Base-by-base conservation (phyloP, 2,329 filamentous ascomycete species). In the Fusarium lateritium region DNA sequence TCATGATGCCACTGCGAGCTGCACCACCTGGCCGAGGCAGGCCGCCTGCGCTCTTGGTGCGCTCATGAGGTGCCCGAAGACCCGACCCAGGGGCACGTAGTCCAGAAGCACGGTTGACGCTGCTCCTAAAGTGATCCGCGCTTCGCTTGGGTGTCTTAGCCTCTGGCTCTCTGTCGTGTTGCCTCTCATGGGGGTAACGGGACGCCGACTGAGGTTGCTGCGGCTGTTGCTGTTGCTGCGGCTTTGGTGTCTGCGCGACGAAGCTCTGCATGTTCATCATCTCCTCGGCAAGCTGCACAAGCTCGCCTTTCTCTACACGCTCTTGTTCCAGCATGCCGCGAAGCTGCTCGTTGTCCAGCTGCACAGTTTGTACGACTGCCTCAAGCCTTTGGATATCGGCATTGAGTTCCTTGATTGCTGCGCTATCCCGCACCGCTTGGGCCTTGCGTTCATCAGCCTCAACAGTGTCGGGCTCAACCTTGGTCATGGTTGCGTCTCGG, bases 211-310 rank as follows among this genome's bases (percentile, higher is more conserved):
- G 74, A 43, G 60, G 55, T 57, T 61, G 72, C 19, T 67, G 58
- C 42, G 49, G 55, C 47, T 75, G 73, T 52, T 68, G 67, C 53
- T 75, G 74, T 36, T 69, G 65, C 51, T 61, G 70, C 56, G 63
- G 73, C 42, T 66, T 69, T 21, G 61, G 65, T 28, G 67, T 71
- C 43, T 74, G 68, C 19, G 51, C 79, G 47, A 82, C 79, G 50
- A 84, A 80, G 73, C 81, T 85, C 77, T 89, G 85, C 80, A 95
- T 89, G 52, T 84, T 83, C 80, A 96, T 91, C 89, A 96, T 92
- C 82, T 96, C 93, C 78, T 96, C 93, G 2, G 93, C 93, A 7
- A 94, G 86, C 57, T 89, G 88, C 36, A 96, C 93, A 39, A 96
- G 83, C 80, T 95, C 93, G 54, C 92, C 91, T 83, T 96, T 95